Percentiles rank a stretch among this genome's conserved stretches.
These are phyloP conservation scores for Mycena amicta DNA, from an alignment of 768 basidiomycete genomes.

Conservation along the genomic window DNA sequence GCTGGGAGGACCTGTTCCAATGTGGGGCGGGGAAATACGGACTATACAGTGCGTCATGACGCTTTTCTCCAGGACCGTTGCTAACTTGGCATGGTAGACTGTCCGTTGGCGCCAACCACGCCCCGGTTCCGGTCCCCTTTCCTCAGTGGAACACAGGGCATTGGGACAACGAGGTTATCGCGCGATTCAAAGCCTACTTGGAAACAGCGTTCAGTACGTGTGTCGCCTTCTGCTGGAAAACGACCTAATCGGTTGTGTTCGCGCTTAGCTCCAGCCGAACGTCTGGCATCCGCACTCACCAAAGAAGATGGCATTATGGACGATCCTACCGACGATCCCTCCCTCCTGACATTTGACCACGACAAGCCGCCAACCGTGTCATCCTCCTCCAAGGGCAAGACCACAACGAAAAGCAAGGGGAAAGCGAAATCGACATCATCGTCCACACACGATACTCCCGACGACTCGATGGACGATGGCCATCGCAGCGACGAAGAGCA, in stretches of 20 bases:
- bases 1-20: neutral
- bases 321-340: too few species aligned
- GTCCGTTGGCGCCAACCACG: neutral
- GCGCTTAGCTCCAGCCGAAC: neutral
- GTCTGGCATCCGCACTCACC: neutral
- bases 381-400: too few species aligned
- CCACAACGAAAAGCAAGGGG: too few species aligned
- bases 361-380: too few species aligned
- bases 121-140: neutral
- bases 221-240: too few species aligned
- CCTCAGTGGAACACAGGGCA: neutral
- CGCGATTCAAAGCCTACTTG: neutral
- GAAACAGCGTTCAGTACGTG: neutral
- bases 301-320: neutral
- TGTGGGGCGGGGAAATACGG: neutral
- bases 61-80: neutral
- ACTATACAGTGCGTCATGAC: neutral
- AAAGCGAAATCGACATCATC: neutral
- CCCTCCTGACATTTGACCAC: too few species aligned
- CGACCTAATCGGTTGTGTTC: neutral
- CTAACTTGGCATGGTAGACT: neutral
- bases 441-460: neutral
- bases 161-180: neutral
- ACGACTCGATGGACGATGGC: neutral
- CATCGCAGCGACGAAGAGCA: neutral